These are phyloP conservation scores for Ceratocystis harringtonii DNA, from an alignment of 2,329 filamentous ascomycete species.

Conservation along the genomic window DNA sequence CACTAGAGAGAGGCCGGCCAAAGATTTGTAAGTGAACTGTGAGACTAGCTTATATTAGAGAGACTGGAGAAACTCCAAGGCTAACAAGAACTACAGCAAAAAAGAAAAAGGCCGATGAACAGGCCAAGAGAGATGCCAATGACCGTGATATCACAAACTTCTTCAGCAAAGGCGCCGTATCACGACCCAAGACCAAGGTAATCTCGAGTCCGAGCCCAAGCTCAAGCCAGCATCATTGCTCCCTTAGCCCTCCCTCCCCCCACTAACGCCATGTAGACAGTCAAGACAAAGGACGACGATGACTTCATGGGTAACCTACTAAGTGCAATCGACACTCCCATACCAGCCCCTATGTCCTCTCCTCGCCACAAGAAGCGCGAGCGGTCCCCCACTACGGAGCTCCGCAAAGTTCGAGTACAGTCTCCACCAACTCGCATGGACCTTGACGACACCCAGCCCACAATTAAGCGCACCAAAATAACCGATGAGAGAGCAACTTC, in stretches of 20 bases:
- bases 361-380: conserved; percentile 46
- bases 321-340: conserved; percentile 72
- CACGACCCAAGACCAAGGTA: conserved; percentile 70
- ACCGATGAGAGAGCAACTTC: conserved; percentile 30
- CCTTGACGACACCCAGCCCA: conserved; percentile 34
- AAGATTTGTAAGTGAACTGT: conserved; percentile 29
- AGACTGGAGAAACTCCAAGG: not conserved
- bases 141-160: conserved; percentile 90
- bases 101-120: conserved; percentile 74
- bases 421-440: conserved; percentile 47
- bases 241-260: conserved; percentile 1
- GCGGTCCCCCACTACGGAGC: conserved; percentile 49
- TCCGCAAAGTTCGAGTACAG: conserved; percentile 63
- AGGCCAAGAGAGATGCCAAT: conserved; percentile 69
- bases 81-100: conserved; percentile 43
- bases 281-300: conserved; percentile 73
- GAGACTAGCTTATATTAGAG: not conserved
- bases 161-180: conserved; percentile 60
- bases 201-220: conserved; percentile 15
- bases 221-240: not conserved
- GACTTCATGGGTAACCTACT: conserved; percentile 75
- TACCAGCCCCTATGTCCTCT: conserved; percentile 31
- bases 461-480: conserved; percentile 42
- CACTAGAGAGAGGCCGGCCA: conserved; percentile 31
- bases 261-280: conserved; percentile 34